phyloP scores from a whole-genome alignment of 2,329 filamentous ascomycete species.

The Xylaria sp. region DNA sequence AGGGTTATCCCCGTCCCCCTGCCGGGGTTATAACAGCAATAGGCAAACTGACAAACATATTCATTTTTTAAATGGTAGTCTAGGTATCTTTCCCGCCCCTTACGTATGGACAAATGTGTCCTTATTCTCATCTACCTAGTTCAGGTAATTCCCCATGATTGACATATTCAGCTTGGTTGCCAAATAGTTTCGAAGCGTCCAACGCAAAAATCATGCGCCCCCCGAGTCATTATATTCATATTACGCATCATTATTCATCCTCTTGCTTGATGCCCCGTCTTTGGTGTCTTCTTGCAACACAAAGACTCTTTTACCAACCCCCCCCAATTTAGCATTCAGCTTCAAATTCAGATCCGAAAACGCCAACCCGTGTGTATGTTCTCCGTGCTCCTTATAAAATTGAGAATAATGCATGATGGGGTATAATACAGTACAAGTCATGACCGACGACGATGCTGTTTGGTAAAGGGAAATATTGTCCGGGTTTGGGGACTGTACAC shows the following conservation, averaged over 20 bases:
- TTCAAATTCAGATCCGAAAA: constrained; percentile 22
- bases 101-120: background rate
- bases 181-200: background rate
- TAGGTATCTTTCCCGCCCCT: background rate
- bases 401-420: constrained; percentile 11
- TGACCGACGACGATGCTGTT: constrained; percentile 8
- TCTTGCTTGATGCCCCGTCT: background rate
- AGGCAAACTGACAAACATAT: background rate
- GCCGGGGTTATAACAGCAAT: background rate
- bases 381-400: constrained; percentile 8
- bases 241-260: background rate
- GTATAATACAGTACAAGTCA: constrained; percentile 31
- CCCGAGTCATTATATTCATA: constrained; percentile 4
- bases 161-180: background rate
- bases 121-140: background rate
- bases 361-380: constrained; percentile 28
- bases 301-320: background rate
- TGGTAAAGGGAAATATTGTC: constrained; percentile 13
- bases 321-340: background rate
- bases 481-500: background rate
- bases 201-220: background rate
- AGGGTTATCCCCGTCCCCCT: background rate
- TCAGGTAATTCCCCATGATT: background rate
- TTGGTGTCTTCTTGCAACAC: background rate
- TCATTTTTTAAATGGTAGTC: background rate